Base-by-base conservation (phyloP, 768 basidiomycete genomes). In the Panellus pusillus region DNA sequence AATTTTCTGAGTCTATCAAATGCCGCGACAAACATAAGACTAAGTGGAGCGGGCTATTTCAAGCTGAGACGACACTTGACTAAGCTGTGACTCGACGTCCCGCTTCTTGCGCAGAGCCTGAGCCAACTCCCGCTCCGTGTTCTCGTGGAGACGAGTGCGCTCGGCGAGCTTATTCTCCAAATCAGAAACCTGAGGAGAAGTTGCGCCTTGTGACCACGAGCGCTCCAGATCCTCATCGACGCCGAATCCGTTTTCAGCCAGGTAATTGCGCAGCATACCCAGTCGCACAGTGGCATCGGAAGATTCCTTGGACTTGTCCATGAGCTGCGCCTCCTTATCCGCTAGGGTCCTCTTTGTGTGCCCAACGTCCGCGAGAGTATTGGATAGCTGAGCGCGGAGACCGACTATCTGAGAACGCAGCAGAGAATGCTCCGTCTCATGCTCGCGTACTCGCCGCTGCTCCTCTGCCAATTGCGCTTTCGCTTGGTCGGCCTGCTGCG, bases 221-320 rank as follows among this genome's bases (percentile, higher is more conserved):
- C 73, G 66, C 17, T 84, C 61, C 35, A 88, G 83, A 44, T 86
- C 88, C 17, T 92, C 91, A 49, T 89, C 87, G 17, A 89, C 73
- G 24, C 79, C 79, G 47, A 98, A 80, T 14, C 94, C 96, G 64
- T 90, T 86, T 64, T 98, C 97, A 18, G 86, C 83, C 43, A 98
- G 79, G 65, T 98, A 86, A 65, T 84, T 89, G 42, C 93, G 85
- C 53, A 98, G 74, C 75, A 91, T 87, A 20, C 77, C 81, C 60
- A 91, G 74, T 55, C 91, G 89, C 56, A 93, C 73, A 53, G 80
- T 83, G 1, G 84, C 74, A 54, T 93, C 90, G 0, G 86, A 75
- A 0, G 82, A 76, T 43, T 87, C 82, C 65, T 84, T 84, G 29
- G 76, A 61, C 62, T 82, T 83, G 48, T 89, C 86, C 37, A 70